Evolutionary conservation across 2,329 filamentous ascomycete species (phyloP).

Genomic region (Coniochaeta pulveracea): DNA sequence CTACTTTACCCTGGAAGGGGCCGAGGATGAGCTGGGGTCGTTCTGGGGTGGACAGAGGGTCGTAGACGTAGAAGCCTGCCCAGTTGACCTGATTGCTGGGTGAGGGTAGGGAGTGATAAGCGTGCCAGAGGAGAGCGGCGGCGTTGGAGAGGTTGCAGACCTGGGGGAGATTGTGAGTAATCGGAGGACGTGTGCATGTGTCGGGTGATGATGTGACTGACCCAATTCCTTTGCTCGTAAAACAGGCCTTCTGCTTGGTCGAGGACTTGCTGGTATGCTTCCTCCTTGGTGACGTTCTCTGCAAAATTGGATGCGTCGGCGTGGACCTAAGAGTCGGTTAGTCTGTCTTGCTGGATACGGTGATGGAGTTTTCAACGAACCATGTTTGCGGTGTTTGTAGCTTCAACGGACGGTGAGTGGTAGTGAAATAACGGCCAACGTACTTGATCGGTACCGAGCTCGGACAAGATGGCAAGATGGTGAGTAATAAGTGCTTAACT

Average conservation of each 20-base stretch:
- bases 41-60: slow-evolving; percentile 26
- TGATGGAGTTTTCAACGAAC: no score
- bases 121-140: slow-evolving; percentile 69
- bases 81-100: slow-evolving; percentile 65
- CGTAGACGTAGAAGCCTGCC: slow-evolving; percentile 71
- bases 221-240: slow-evolving; percentile 69
- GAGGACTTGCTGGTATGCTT: slow-evolving; percentile 65
- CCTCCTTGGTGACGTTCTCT: slow-evolving; percentile 53
- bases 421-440: no score
- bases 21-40: slow-evolving; percentile 60
- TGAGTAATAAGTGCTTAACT: no score
- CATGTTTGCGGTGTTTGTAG: no score
- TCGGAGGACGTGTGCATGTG: background rate
- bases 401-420: no score
- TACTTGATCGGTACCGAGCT: no score
- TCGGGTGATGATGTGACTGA: slow-evolving; percentile 21
- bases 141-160: slow-evolving; percentile 61
- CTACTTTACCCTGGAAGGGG: slow-evolving; percentile 70
- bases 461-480: no score
- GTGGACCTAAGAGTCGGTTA: slow-evolving; percentile 65
- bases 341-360: no score
- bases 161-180: slow-evolving; percentile 13
- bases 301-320: slow-evolving; percentile 69
- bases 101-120: slow-evolving; percentile 57
- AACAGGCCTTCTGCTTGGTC: slow-evolving; percentile 60